A percentile compares a stretch with the other conserved stretches of the same genome.
phyloP scores from a whole-genome alignment of 352 stramenopile species.

The Globisporangium parvum region DNA sequence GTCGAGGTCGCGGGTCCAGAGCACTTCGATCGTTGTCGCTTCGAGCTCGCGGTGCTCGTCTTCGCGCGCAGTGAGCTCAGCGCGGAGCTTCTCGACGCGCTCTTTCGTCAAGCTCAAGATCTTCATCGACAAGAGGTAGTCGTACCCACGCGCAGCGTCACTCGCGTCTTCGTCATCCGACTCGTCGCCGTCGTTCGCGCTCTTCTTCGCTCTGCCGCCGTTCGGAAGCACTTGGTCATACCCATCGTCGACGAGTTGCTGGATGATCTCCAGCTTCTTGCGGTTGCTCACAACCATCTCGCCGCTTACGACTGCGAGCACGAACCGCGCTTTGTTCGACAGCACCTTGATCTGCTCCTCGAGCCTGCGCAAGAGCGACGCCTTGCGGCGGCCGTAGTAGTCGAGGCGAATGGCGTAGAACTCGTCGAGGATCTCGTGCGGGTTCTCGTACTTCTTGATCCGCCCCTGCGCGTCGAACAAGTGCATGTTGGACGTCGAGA shows the following conservation, averaged over 20 bases:
- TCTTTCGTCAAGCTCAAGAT: conserved; percentile 93
- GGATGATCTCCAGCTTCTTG: conserved; percentile 90
- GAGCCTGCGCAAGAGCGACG: conserved; percentile 79
- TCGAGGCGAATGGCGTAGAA: conserved; percentile 92
- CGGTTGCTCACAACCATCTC: conserved; percentile 93
- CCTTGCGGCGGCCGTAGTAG: conserved; percentile 93
- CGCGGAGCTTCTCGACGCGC: conserved; percentile 86
- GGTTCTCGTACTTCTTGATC: conserved; percentile 93
- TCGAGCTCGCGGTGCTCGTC: conserved; percentile 80
- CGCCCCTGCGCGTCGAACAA: conserved; percentile 88
- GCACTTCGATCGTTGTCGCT: conserved; percentile 75
- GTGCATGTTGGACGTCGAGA: conserved; percentile 97
- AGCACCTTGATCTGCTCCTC: conserved; percentile 88
- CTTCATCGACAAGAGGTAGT: conserved; percentile 96
- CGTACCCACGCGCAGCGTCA: conserved; percentile 66
- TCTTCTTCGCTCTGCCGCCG: conserved; percentile 47
- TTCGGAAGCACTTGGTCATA: conserved; percentile 79
- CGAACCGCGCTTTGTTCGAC: conserved; percentile 95
- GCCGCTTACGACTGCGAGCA: conserved; percentile 90
- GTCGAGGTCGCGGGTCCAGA: conserved; percentile 94
- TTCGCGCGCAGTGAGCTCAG: conserved; percentile 85
- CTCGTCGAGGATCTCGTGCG: conserved; percentile 91
- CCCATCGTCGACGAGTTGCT: conserved; percentile 81
- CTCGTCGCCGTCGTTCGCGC: conserved; percentile 21
- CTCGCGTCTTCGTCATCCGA: conserved; percentile 37